A percentile compares a stretch with the other conserved stretches of the same genome.
These are phyloP conservation scores for Lactarius quietus DNA, from an alignment of 768 basidiomycete genomes.

Conservation along the genomic window DNA sequence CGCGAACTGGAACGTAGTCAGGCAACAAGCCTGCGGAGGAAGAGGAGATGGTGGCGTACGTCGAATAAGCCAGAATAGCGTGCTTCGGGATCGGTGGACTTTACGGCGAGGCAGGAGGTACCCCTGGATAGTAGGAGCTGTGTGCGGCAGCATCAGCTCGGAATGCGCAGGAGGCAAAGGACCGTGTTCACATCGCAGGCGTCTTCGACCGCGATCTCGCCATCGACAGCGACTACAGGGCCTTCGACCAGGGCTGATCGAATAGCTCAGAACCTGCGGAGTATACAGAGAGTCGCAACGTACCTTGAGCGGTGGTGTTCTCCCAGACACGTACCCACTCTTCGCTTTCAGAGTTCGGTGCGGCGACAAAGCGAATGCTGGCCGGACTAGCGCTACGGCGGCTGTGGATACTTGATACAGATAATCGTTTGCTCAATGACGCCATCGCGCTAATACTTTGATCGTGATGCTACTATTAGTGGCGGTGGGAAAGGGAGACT, in stretches of 20 bases:
- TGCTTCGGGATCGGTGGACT: constrained; percentile 31
- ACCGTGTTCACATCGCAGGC: constrained; percentile 64
- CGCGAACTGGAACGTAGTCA: constrained; percentile 50
- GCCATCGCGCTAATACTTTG: constrained; percentile 25
- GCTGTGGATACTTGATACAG: constrained; percentile 31
- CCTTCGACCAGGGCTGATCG: constrained; percentile 64
- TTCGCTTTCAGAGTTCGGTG: constrained; percentile 39
- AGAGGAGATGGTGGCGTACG: constrained; percentile 41
- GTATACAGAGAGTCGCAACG: constrained; percentile 18
- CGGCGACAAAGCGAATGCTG: constrained; percentile 27
- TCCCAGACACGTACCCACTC: constrained; percentile 61
- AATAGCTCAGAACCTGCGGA: neutral
- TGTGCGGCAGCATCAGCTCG: constrained; percentile 11
- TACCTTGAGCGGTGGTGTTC: constrained; percentile 55
- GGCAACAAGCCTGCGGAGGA: neutral
- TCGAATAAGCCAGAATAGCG: constrained; percentile 65
- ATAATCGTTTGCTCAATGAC: constrained; percentile 33
- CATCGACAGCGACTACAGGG: constrained; percentile 60
- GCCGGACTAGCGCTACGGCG: constrained; percentile 23
- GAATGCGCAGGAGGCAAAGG: neutral
- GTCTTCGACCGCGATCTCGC: constrained; percentile 74
- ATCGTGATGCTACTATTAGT: neutral
- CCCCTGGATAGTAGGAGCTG: constrained; percentile 63
- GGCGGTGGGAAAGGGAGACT: neutral
- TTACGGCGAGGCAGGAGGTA: constrained; percentile 63